Evolutionary conservation across 1,139 yeast genomes (phyloP), one percentile per base, ranked within the genome.

Genomic region (Geotrichum cucujoidarum): DNA sequence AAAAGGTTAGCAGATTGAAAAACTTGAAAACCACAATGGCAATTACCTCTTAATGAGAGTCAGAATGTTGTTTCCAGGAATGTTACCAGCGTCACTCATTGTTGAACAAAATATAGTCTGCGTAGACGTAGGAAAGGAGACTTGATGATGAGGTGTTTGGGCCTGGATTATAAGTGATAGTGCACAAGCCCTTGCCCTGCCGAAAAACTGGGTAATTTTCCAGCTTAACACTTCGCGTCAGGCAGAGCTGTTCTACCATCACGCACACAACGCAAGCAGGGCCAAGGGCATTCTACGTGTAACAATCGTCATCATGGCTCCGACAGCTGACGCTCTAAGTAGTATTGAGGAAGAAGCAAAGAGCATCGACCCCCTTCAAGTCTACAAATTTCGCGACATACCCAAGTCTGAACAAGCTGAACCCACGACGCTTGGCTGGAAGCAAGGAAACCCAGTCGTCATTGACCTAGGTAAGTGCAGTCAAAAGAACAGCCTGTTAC

Each of bases 31-130:
- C 11, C 16, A 20, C n/a, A n/a, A 2, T 13, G 7, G 14, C 2
- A 60, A 74, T 42, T 62, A 72, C 74, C 78, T 66, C 63, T 87
- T 87, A 69, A 87, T 77, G 50, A 87, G 75, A 51, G 94, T 87
- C 40, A 84, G 86, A 53, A 87, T 75, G 64, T 85, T 87, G 70
- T 83, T 85, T 20, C 94, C 92, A 60, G 83, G 92, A 39, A 82
- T 78, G 58, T 78, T 78, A 63, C 78, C 77, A 53, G 66, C 71
- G 59, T 80, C 83, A 33, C 76, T 61, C 73, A 68, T 66, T 24
- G 36, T 51, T 6, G 27, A n/a, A n/a, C n/a, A n/a, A n/a, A n/a
- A n/a, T n/a, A n/a, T n/a, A n/a, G n/a, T n/a, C n/a, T n/a, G n/a
- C n/a, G n/a, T n/a, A n/a, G n/a, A n/a, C n/a, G n/a, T n/a, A n/a